Base-by-base conservation (phyloP, 2,329 filamentous ascomycete genomes). In the Pyricularia pennisetigena region DNA sequence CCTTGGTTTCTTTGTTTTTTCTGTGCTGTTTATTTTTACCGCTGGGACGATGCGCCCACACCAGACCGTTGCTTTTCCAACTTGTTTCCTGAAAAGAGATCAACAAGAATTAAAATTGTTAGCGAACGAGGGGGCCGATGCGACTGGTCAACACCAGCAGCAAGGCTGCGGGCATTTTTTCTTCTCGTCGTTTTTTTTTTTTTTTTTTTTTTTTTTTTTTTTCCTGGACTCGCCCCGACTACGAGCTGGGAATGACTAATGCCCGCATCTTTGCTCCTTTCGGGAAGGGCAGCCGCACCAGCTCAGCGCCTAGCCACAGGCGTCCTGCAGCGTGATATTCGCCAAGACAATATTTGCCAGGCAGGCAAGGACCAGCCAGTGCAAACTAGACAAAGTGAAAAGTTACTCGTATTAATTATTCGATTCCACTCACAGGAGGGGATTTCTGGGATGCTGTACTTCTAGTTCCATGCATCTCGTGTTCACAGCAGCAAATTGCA, bases 311-410 rank as follows among this genome's bases (percentile, higher is more conserved):
- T 28, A 28, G 41, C 5, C 41, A 54, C 41, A 54, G 41, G 41
- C n/a, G 41, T n/a, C 12, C 24, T 62, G 59, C 59, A 62, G 14
- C 6, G 24, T 28, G 59, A 62, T 62, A 10, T 12, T 28, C 59
- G 24, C 59, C 59, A 62, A 62, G 59, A 62, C 59, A 28, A 62
- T 62, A 62, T 62, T 62, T 62, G 41, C 41, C 41, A 54, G 41
- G 41, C 28, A 28, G 24, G 59, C 24, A 23, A 16, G 23, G 59
- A 7, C 23, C 26, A 23, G 59, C 59, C 24, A 28, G 59, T 14
- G 26, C 26, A 35, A 14, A 35, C 32, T 9, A 35, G 12, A 16
- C 32, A 35, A 14, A 35, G 12, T 35, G 32, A 4, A 35, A 35
- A 35, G n/a, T n/a, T n/a, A 35, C 4, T 14, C 32, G 32, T 35